phyloP scores from a whole-genome alignment of 2,329 filamentous ascomycete species.

The Fusarium mexicanum region DNA sequence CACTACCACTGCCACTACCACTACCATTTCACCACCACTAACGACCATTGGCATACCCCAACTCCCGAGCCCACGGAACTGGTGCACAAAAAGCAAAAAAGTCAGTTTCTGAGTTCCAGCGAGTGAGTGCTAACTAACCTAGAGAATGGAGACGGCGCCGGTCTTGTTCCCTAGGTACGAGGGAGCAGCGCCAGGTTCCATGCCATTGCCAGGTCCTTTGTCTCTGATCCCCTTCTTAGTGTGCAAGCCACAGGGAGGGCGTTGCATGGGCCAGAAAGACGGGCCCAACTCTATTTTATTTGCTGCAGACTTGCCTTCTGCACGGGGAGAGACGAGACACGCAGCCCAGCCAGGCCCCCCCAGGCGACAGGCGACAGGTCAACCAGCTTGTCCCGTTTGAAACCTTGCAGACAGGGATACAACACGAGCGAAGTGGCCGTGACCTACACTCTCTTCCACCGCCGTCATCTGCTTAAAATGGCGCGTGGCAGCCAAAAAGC shows the following conservation, averaged over 20 bases:
- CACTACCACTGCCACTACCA: not conserved
- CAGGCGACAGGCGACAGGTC: not conserved
- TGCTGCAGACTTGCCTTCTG: not conserved
- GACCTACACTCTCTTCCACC: not conserved
- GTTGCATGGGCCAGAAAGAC: conserved; percentile 10
- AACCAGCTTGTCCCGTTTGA: conserved; percentile 15
- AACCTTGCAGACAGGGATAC: conserved; percentile 22
- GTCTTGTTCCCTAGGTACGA: not conserved
- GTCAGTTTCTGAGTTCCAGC: not conserved
- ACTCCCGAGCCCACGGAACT: conserved; percentile 34
- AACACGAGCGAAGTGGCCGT: conserved; percentile 9
- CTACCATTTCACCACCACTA: not conserved
- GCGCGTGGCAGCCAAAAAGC: conserved; percentile 41
- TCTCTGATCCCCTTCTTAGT: not conserved
- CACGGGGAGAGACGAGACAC: not conserved
- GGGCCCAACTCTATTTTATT: conserved; percentile 41
- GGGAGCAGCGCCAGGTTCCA: conserved; percentile 1
- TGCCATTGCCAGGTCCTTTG: not conserved
- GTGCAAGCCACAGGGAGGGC: not conserved
- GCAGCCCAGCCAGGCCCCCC: not conserved
- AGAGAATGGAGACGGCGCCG: not conserved
- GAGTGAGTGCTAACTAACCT: not conserved
- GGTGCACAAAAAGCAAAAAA: conserved; percentile 15
- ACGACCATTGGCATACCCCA: conserved; percentile 3
- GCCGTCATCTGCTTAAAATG: conserved; percentile 28